Evolutionary conservation across 176 grass and related monocot species (phyloP), one percentile per base, ranked within the genome.

Genomic region (Avena sativa): DNA sequence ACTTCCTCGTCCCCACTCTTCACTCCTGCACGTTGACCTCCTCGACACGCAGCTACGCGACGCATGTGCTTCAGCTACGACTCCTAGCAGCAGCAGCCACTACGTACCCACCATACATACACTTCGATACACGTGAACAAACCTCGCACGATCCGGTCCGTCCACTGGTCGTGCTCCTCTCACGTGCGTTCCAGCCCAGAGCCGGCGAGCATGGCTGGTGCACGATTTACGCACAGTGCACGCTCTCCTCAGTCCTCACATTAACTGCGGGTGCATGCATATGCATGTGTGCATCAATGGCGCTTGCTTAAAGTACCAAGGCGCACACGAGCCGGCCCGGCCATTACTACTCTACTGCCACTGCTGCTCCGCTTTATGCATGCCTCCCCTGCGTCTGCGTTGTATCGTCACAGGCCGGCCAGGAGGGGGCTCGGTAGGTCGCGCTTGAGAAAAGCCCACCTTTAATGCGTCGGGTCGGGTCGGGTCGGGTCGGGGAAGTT

Each of bases 11-110:
- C 21, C 70, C 43, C 6, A 8, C 16, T 52, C 52, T 88, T 85
- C 46, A 88, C 76, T 88, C 76, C 40, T 62, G 57, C 40, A 2
- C 20, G 76, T 85, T 91, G 89, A 91, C 89, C 68, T 81, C 62
- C 20, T 84, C n/a, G 68, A n/a, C 62, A 15, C 16, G 0, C 46
- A 17, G 25, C 72, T 12, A 40, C 55, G 48, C 28, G 12, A 62
- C 58, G 34, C 80, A 90, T 87, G 89, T 87, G 89, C 74, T 5
- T 34, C 5, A 64, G 79, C 72, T 12, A 4, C 40, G 40, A 43
- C 40, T 7, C 40, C 40, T 43, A 43, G 40, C 38, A 9, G 19
- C 69, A n/a, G 25, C 25, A 25, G 25, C 25, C 25, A 25, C 25
- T 25, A 25, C 25, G 25, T 25, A 25, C 25, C 25, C 25, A 25